Percentiles rank a stretch among this genome's conserved stretches.
Conservation (phyloP, 2,329 filamentous ascomycete genomes). For the Aspergillus sp. region DNA sequence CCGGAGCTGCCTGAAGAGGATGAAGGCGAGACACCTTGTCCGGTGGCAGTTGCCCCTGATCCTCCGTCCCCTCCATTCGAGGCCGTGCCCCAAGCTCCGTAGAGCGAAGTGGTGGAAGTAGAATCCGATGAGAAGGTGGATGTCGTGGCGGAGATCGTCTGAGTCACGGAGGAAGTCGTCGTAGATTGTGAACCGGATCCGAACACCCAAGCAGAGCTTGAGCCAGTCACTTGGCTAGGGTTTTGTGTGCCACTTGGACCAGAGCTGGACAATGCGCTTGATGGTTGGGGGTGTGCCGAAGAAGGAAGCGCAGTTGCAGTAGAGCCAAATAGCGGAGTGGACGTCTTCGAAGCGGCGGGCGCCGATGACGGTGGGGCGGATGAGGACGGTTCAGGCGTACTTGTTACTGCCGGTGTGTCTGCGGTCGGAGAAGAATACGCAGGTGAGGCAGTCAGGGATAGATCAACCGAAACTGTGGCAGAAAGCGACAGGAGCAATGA, state of each 20-base stretch:
- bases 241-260: neutral
- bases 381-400: neutral
- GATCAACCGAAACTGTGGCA: conserved; percentile 5
- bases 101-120: conserved; percentile 3
- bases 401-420: conserved; percentile 14
- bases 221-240: neutral
- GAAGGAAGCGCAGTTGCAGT: neutral
- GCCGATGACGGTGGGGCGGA: conserved; percentile 1
- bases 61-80: conserved; percentile 16
- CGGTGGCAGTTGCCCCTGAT: conserved; percentile 11
- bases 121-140: conserved; percentile 5
- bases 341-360: neutral
- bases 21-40: conserved; percentile 6
- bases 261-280: neutral
- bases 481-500: conserved; percentile 5
- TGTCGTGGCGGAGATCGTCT: conserved; percentile 2
- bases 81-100: conserved; percentile 1
- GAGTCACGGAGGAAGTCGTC: neutral
- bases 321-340: conserved; percentile 1
- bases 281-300: neutral
- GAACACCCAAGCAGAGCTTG: neutral
- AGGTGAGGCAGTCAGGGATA: conserved; percentile 8
- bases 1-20: conserved; percentile 12
- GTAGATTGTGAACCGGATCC: neutral
- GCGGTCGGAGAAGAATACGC: conserved; percentile 13